Conservation (phyloP, 2,329 filamentous ascomycete species). For the Pseudogymnoascus sp. region DNA sequence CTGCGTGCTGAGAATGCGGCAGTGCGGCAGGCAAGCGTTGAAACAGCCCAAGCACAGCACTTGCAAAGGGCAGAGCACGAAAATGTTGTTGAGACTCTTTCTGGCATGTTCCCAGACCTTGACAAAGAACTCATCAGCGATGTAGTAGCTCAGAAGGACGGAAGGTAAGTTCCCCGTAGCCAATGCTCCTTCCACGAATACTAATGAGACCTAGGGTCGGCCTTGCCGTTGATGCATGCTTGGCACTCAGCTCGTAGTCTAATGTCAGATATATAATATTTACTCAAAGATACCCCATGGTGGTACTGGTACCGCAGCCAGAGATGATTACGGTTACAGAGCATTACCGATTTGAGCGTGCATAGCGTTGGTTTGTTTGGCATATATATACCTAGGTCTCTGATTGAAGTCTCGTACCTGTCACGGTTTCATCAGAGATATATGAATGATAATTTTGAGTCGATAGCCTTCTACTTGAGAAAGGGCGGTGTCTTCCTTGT, state of each 20-base stretch:
- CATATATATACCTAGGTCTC: constrained; percentile 10
- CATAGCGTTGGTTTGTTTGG: constrained; percentile 10
- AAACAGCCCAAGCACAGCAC: constrained; percentile 76
- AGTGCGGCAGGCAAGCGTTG: constrained; percentile 80
- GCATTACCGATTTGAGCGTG: constrained; percentile 10
- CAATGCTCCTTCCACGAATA: constrained; percentile 14
- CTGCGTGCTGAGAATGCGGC: constrained; percentile 78
- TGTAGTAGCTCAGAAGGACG: constrained; percentile 91
- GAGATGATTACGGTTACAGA: constrained; percentile 5
- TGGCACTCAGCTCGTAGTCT: constrained; percentile 46
- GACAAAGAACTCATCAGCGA: constrained; percentile 94
- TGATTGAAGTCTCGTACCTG: neutral
- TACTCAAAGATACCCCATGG: constrained; percentile 6
- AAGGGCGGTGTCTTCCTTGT: neutral
- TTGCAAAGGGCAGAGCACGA: constrained; percentile 78
- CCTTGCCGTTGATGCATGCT: constrained; percentile 75
- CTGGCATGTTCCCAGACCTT: constrained; percentile 93
- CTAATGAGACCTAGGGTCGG: constrained; percentile 52
- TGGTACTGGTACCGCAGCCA: neutral
- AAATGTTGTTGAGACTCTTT: constrained; percentile 86
- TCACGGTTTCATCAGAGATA: neutral
- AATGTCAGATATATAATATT: neutral
- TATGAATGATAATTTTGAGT: constrained; percentile 2
- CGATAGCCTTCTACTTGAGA: neutral
- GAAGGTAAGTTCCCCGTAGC: constrained; percentile 55